Percentiles rank a stretch among this genome's conserved stretches.
Conservation (phyloP, 192 early-diverging fungal genomes). For the Radiomyces spectabilis region DNA sequence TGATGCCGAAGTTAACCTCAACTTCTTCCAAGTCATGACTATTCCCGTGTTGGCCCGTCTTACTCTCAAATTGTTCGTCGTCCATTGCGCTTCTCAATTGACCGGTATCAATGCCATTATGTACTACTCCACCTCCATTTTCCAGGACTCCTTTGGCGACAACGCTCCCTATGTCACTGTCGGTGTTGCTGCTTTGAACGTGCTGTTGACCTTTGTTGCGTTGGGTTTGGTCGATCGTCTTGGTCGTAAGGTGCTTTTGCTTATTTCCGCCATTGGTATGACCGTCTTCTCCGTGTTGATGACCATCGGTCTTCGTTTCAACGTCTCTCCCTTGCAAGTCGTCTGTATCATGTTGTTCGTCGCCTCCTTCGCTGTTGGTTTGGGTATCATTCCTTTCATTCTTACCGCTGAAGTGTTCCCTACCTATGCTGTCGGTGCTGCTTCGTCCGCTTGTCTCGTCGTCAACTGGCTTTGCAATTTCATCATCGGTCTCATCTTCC, state of each 20-base stretch:
- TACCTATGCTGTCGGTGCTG: constrained; percentile 40
- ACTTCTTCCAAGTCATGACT: constrained; percentile 23
- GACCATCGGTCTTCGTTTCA: constrained; percentile 22
- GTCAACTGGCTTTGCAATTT: constrained; percentile 45
- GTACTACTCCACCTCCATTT: constrained; percentile 61
- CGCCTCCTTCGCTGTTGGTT: constrained; percentile 46
- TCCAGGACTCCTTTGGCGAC: constrained; percentile 46
- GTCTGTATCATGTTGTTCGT: constrained; percentile 46
- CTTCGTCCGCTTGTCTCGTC: constrained; percentile 40
- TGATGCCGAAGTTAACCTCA: constrained; percentile 17
- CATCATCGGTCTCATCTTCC: constrained; percentile 49
- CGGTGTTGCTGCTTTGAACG: constrained; percentile 50
- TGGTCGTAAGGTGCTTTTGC: constrained; percentile 54
- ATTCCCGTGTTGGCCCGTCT: constrained; percentile 27
- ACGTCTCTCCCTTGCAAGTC: constrained; percentile 16
- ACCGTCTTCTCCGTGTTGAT: constrained; percentile 45
- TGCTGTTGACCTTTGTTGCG: constrained; percentile 49
- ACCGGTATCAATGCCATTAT: constrained; percentile 64
- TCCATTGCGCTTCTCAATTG: constrained; percentile 50
- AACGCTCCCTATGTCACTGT: constrained; percentile 45
- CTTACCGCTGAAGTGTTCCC: constrained; percentile 53
- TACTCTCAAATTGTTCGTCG: constrained; percentile 47
- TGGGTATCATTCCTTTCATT: constrained; percentile 52
- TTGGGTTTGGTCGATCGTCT: constrained; percentile 50
- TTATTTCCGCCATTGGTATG: constrained; percentile 58